Percentiles rank a stretch among this genome's conserved stretches.
These are phyloP conservation scores for Russula foetens DNA, from an alignment of 768 basidiomycete genomes.

Conservation along the genomic window DNA sequence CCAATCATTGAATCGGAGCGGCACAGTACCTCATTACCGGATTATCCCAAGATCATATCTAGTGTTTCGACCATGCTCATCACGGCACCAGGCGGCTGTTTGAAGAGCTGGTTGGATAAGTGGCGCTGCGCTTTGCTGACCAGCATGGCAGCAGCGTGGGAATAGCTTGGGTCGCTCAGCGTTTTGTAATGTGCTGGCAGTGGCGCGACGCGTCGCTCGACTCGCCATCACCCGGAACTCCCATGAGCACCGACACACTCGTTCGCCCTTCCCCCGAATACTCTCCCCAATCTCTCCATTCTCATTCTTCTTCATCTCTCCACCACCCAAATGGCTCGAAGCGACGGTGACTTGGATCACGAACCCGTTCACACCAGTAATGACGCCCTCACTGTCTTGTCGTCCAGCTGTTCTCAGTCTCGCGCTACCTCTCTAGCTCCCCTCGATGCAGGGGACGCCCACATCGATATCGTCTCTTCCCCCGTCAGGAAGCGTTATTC, in stretches of 20 bases:
- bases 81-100: no score
- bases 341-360: conserved; percentile 17
- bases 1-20: no score
- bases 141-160: no score
- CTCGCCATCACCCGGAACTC: no score
- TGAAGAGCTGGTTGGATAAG: no score
- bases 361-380: conserved; percentile 18
- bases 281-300: conserved; percentile 5
- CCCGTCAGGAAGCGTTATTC: conserved; percentile 14
- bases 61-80: background rate
- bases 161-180: no score
- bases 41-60: background rate
- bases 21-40: no score
- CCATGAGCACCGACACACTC: background rate
- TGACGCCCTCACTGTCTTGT: conserved; percentile 14
- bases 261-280: conserved; percentile 11
- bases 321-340: conserved; percentile 13
- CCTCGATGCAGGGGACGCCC: conserved; percentile 14
- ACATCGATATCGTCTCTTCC: conserved; percentile 18
- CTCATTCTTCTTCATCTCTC: background rate
- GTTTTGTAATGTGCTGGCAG: no score
- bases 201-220: no score
- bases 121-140: no score
- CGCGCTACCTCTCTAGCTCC: conserved; percentile 16
- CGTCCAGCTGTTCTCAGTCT: conserved; percentile 10